phyloP scores from a whole-genome alignment of 768 basidiomycete genomes.

The Pholiota molesta region DNA sequence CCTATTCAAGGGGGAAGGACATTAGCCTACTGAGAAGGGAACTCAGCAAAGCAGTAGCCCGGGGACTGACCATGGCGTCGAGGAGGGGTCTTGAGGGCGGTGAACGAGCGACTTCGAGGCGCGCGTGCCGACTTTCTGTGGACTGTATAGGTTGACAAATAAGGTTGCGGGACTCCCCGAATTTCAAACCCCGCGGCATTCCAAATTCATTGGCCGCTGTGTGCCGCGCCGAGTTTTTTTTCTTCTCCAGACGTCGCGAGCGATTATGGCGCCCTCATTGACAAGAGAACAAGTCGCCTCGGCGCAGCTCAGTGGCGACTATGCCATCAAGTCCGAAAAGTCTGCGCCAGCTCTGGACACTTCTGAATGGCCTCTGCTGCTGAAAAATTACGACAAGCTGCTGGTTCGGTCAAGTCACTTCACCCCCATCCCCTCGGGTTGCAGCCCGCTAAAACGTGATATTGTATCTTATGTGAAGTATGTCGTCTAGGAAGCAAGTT shows the following conservation, averaged over 20 bases:
- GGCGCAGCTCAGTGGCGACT: constrained; percentile 77
- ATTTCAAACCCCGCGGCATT: constrained; percentile 19
- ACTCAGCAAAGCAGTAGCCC: constrained; percentile 86
- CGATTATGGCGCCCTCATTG: constrained; percentile 50
- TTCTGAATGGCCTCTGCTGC: constrained; percentile 94
- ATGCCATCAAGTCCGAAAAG: constrained; percentile 79
- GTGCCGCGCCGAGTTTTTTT: neutral
- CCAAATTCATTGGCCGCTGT: constrained; percentile 14
- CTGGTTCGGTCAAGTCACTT: constrained; percentile 95
- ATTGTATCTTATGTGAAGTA: constrained; percentile 90
- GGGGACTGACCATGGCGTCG: constrained; percentile 71
- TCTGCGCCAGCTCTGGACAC: constrained; percentile 83
- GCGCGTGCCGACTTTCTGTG: constrained; percentile 23
- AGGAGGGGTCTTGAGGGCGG: constrained; percentile 19
- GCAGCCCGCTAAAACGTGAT: constrained; percentile 94
- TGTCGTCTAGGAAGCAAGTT: constrained; percentile 15
- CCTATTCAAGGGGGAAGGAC: constrained; percentile 44
- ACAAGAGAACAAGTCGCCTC: constrained; percentile 72
- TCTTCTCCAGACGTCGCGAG: constrained; percentile 11
- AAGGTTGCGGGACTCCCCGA: constrained; percentile 35
- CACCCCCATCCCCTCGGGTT: constrained; percentile 94
- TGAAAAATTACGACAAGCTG: constrained; percentile 99
- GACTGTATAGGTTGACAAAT: constrained; percentile 56
- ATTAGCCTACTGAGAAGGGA: constrained; percentile 91
- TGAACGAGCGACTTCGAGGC: neutral